These are phyloP conservation scores for Gremmenia infestans DNA, from an alignment of 2,329 filamentous ascomycete species.

Conservation along the genomic window DNA sequence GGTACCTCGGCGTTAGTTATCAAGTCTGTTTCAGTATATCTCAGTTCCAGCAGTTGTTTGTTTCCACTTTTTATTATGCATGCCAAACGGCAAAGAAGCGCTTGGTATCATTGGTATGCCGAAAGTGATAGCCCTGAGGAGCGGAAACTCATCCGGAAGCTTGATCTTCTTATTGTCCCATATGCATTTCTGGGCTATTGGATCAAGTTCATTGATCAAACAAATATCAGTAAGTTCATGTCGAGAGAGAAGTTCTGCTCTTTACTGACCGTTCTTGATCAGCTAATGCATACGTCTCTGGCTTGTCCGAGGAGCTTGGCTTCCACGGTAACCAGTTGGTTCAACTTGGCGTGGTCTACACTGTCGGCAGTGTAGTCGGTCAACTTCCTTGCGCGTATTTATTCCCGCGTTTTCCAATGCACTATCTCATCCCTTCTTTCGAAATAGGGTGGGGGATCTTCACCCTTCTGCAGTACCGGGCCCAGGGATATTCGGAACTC, in stretches of 20 bases:
- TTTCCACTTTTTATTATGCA: background rate
- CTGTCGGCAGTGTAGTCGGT: conserved; percentile 22
- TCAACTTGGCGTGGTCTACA: conserved; percentile 22
- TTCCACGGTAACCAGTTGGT: conserved; percentile 48
- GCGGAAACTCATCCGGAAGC: conserved; percentile 47
- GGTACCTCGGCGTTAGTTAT: too few species aligned
- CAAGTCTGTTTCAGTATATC: too few species aligned
- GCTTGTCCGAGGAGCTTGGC: conserved; percentile 36
- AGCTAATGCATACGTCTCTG: conserved; percentile 30
- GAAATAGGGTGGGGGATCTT: conserved; percentile 26
- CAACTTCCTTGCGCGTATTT: conserved; percentile 25
- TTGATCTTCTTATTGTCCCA: conserved; percentile 51
- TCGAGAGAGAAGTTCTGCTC: background rate
- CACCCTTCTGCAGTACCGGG: conserved; percentile 29
- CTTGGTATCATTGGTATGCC: conserved; percentile 41
- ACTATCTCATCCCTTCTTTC: conserved; percentile 22
- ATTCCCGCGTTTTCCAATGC: conserved; percentile 28
- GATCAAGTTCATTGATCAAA: conserved; percentile 33
- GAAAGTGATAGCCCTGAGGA: conserved; percentile 46
- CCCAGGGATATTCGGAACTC: conserved; percentile 43
- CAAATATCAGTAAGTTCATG: conserved; percentile 15
- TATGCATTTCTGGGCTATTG: conserved; percentile 53
- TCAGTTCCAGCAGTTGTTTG: too few species aligned
- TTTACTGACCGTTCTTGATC: conserved; percentile 9
- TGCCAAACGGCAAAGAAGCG: conserved; percentile 16